phyloP scores from a whole-genome alignment of 192 early-diverging fungal species.

The Haplosporangium gracile region DNA sequence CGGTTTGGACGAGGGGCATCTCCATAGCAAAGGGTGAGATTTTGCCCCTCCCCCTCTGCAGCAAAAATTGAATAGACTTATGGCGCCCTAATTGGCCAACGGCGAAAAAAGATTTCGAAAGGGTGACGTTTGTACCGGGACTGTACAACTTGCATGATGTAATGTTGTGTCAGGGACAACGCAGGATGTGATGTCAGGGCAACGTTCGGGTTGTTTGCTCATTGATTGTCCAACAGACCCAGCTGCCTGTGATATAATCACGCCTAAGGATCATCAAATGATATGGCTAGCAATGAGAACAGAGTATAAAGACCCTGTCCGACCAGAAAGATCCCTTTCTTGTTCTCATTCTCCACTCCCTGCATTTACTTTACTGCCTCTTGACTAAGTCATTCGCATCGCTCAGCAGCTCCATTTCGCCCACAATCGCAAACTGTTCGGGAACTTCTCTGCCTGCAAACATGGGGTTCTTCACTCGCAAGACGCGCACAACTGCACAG shows the following conservation, averaged over 20 bases:
- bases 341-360: background rate
- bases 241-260: background rate
- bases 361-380: conserved; percentile 4
- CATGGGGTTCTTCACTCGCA: conserved; percentile 4
- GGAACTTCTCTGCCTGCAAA: conserved; percentile 11
- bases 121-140: background rate
- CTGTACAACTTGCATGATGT: background rate
- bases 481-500: conserved; percentile 4
- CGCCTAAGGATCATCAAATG: background rate
- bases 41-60: too few relatives aligned
- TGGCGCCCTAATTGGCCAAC: too few relatives aligned
- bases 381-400: conserved; percentile 4
- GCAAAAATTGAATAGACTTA: too few relatives aligned
- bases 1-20: too few relatives aligned
- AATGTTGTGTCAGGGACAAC: background rate
- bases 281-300: background rate
- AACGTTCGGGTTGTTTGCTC: background rate
- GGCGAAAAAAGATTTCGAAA: background rate
- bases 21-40: too few relatives aligned
- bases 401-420: conserved; percentile 8
- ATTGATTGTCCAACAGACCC: background rate
- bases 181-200: conserved; percentile 6
- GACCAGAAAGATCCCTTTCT: background rate
- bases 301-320: background rate
- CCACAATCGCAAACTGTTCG: background rate